Evolutionary conservation across 805 yeast species (phyloP).

Genomic region (Komagataella ulmi): DNA sequence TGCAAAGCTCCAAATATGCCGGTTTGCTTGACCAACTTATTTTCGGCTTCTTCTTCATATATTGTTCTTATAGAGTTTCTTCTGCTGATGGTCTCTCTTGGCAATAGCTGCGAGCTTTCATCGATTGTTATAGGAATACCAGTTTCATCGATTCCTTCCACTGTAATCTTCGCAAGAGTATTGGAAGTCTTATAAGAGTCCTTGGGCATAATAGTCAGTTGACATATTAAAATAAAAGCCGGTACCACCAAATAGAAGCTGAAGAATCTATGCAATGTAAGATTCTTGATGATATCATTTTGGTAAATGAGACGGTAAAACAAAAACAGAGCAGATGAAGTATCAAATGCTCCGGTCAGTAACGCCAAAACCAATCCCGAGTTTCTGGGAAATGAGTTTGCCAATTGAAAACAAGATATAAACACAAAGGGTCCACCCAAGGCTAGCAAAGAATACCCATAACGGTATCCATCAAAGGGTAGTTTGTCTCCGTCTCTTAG

Average conservation of each 20-base stretch:
- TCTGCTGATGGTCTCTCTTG: slow-evolving; percentile 17
- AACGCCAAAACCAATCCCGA: slow-evolving; percentile 76
- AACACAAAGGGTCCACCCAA: slow-evolving; percentile 92
- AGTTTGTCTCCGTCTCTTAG: slow-evolving; percentile 13
- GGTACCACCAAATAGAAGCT: slow-evolving; percentile 62
- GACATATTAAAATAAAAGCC: slow-evolving; percentile 59
- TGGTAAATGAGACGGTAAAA: slow-evolving; percentile 58
- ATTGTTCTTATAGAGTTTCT: slow-evolving; percentile 40
- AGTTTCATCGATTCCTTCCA: slow-evolving; percentile 62
- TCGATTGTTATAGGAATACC: slow-evolving; percentile 44
- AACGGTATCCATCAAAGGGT: slow-evolving; percentile 47
- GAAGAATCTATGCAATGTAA: slow-evolving; percentile 51
- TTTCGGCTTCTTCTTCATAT: slow-evolving; percentile 54
- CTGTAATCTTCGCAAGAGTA: slow-evolving; percentile 51
- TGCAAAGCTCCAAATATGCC: slow-evolving; percentile 75
- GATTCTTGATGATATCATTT: slow-evolving; percentile 17
- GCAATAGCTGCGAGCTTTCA: slow-evolving; percentile 7
- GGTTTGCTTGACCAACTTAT: slow-evolving; percentile 32
- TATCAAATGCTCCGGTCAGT: slow-evolving; percentile 87
- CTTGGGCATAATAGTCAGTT: slow-evolving; percentile 67
- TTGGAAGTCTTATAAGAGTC: slow-evolving; percentile 64
- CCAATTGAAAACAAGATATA: slow-evolving; percentile 80
- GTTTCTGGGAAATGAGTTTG: slow-evolving; percentile 72
- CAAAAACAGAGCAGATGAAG: slow-evolving; percentile 81
- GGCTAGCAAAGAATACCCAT: slow-evolving; percentile 68